Evolutionary conservation across 495 filamentous ascomycete genomes (phyloP).

Genomic region (Penicillium atrosanguineum): DNA sequence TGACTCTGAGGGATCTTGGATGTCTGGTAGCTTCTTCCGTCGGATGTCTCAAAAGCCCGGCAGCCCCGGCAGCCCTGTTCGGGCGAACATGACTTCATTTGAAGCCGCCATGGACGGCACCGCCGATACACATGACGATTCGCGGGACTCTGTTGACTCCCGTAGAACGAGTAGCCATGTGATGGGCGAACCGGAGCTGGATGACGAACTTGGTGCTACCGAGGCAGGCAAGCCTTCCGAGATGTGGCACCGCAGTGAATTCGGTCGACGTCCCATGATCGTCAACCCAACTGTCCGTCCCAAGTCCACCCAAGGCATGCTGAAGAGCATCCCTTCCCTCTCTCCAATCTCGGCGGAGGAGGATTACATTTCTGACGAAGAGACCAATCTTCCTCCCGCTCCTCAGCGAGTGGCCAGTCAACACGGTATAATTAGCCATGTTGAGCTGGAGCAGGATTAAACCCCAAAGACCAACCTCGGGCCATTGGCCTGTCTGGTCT

Average conservation of each 20-base stretch:
- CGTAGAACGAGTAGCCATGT: slow-evolving; percentile 38
- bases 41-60: slow-evolving; percentile 47
- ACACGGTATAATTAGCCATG: slow-evolving; percentile 60
- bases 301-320: slow-evolving; percentile 66
- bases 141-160: slow-evolving; percentile 21
- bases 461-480: background rate
- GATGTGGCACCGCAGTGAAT: slow-evolving; percentile 52
- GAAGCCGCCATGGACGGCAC: slow-evolving; percentile 17
- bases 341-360: slow-evolving; percentile 44
- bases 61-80: slow-evolving; percentile 43
- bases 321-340: slow-evolving; percentile 55
- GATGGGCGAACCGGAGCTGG: slow-evolving; percentile 31
- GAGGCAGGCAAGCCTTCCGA: slow-evolving; percentile 31
- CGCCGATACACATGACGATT: slow-evolving; percentile 29
- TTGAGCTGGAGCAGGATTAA: slow-evolving; percentile 13
- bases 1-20: slow-evolving; percentile 90
- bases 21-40: slow-evolving; percentile 66
- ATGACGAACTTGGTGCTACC: slow-evolving; percentile 20
- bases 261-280: slow-evolving; percentile 53
- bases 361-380: slow-evolving; percentile 40
- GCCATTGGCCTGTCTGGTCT: slow-evolving; percentile 6
- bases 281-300: slow-evolving; percentile 45
- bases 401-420: slow-evolving; percentile 65
- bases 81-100: slow-evolving; percentile 47
- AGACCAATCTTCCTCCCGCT: slow-evolving; percentile 30